Percentiles rank a stretch among this genome's conserved stretches.
Conservation (phyloP, 2,329 filamentous ascomycete species). For the Dryadomyces quercivorus region DNA sequence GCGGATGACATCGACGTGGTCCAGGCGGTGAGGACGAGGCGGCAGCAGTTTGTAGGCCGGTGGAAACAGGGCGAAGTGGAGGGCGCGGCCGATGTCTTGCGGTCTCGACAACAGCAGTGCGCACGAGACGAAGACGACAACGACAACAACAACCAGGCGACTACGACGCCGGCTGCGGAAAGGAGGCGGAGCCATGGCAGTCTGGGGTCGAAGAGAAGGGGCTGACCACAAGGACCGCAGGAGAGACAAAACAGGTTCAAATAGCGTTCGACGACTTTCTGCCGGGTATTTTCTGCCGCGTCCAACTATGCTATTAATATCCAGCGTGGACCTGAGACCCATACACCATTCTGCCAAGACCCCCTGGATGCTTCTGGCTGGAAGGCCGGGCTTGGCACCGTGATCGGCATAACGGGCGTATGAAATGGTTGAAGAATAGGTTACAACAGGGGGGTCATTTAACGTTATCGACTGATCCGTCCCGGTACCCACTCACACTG, state of each 20-base stretch:
- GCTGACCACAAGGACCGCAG: neutral
- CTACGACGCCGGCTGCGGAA: constrained; percentile 8
- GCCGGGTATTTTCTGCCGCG: no score
- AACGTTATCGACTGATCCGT: no score
- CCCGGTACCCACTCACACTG: no score
- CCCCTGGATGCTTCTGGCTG: neutral
- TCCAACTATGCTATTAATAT: no score
- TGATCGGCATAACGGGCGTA: no score
- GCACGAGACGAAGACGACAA: constrained; percentile 2
- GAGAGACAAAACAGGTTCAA: neutral
- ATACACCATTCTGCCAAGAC: neutral
- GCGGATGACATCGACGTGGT: constrained; percentile 17
- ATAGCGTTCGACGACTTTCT: no score
- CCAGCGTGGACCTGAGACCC: neutral
- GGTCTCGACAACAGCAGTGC: constrained; percentile 4
- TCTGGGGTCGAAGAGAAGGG: neutral
- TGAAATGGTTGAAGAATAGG: no score
- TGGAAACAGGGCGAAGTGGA: constrained; percentile 9
- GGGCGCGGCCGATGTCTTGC: constrained; percentile 1
- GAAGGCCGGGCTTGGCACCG: no score
- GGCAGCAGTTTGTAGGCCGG: constrained; percentile 1
- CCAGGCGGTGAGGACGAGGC: neutral
- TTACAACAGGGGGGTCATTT: no score
- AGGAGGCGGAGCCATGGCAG: constrained; percentile 4
- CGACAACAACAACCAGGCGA: constrained; percentile 3